Conservation (phyloP, 2,329 filamentous ascomycete species). For the Ceratocystis alfenasii region DNA sequence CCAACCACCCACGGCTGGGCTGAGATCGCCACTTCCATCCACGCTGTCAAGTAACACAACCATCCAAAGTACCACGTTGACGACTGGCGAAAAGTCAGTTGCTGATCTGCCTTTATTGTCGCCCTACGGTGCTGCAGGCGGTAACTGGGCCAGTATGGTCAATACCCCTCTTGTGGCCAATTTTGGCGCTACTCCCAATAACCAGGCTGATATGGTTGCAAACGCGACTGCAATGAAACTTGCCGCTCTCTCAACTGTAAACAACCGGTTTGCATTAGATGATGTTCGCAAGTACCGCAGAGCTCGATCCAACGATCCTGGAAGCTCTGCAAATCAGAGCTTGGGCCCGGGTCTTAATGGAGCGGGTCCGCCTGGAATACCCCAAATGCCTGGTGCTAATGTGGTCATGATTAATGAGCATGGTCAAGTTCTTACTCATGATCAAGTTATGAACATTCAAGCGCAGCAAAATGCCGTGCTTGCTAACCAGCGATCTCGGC, state of each 20-base stretch:
- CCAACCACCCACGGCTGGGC: constrained; percentile 60
- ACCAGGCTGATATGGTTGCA: constrained; percentile 92
- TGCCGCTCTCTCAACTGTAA: constrained; percentile 89
- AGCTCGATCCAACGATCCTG: constrained; percentile 65
- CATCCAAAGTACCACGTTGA: constrained; percentile 59
- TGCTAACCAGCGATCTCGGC: constrained; percentile 64
- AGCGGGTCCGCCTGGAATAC: constrained; percentile 38
- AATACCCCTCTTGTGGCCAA: constrained; percentile 92
- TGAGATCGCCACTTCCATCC: constrained; percentile 65
- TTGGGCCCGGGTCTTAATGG: constrained; percentile 11
- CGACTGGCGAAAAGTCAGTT: constrained; percentile 47
- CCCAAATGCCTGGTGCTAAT: constrained; percentile 57
- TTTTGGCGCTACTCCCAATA: constrained; percentile 48
- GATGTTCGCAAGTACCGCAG: constrained; percentile 95
- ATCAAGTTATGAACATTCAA: constrained; percentile 74
- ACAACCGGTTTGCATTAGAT: constrained; percentile 93
- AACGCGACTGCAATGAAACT: constrained; percentile 99
- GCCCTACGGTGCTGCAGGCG: constrained; percentile 61
- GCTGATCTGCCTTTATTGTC: constrained; percentile 75
- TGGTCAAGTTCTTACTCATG: constrained; percentile 72
- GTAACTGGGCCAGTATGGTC: constrained; percentile 97
- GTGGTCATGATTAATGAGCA: constrained; percentile 92
- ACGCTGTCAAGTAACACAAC: constrained; percentile 54
- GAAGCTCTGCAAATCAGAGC: constrained; percentile 42
- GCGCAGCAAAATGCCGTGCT: constrained; percentile 51